Evolutionary conservation across 805 yeast species (phyloP), one percentile per base, ranked within the genome.

Genomic region (Cyberlindnera mycetangii): DNA sequence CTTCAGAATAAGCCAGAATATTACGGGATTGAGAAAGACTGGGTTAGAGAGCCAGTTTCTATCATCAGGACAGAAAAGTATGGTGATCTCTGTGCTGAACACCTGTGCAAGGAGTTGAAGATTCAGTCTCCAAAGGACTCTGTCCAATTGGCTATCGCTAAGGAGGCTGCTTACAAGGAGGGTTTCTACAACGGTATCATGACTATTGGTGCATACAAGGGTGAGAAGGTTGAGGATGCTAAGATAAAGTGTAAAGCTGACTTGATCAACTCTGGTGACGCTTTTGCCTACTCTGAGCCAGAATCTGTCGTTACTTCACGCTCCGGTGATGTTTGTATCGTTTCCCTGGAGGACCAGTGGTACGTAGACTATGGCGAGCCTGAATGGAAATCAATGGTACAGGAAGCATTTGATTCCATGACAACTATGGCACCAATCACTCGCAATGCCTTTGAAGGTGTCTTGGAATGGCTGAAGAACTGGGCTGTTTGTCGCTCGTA

Each of bases 401-500:
- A 81, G 51, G 93, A 85, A 58, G 85, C 95, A 65, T 75, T 93
- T 50, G 75, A 74, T 37, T 64, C 68, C 48, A 82, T 93, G 92
- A 78, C 85, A 64, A 77, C 90, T 10, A 92, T 78, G 73, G 75
- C 83, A 42, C 73, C 82, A 39, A 98, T 90, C 71, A 87, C 95
- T 33, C 78, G 85, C 59, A 81, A 92, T 61, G 96, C 95, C 7
- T 92, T 93, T 59, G 96, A 89, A 68, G 90, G 89, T 66, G 96
- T 87, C 47, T 75, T 93, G 60, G 95, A 84, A 55, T 93, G 99
- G 99, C 79, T 93, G 61, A 87, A 85, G 71, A 90, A 89, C 74
- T 93, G 99, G 99, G 98, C 99, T 41, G 88, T 93, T 48, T 88
- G 96, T 47, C 86, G 99, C 75, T 83, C 95, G 45, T 93, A 88